Evolutionary conservation across 768 basidiomycete genomes (phyloP), one percentile per base, ranked within the genome.

Genomic region (Floccularia luteovirens): DNA sequence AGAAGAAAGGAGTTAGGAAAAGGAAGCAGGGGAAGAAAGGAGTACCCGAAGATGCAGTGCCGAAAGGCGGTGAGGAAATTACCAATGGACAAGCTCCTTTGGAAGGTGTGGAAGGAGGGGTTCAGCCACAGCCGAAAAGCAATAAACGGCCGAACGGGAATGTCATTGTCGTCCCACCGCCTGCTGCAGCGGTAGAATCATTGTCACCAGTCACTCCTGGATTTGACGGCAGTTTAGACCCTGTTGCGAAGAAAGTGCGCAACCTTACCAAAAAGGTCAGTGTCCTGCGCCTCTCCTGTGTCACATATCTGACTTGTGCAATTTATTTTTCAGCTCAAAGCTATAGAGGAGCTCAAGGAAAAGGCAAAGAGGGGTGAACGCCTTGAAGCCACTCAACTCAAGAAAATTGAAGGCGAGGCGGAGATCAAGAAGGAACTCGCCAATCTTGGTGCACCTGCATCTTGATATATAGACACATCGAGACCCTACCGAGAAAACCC

Each of bases 331-430:
- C 49, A 96, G 92, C 72, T 99, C 48, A 97, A 96, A 59, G 94
- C 94, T n/a, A 98, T 99, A 49, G 91, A 97, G 16, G 93, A 98
- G 54, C 77, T 99, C 36, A 98, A 97, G 67, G 89, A 88, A 48
- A 91, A 92, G 66, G 75, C 78, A 20, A 83, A 77, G 54, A 77
- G 86, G 24, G 94, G 96, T 1, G 93, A 98, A 59, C 77, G 83
- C 41, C 72, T 99, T 22, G 94, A 99, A 60, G 82, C 82, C 42
- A 99, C 94, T 13, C 94, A 99, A 62, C 66, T 94, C 50, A 88
- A 86, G 77, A 99, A 99, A 77, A 94, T 98, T 52, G 92, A 96
- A 30, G 82, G 82, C 6, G 93, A 97, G 61, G 73, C 57, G 6
- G 86, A 86, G 44, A 90, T 97, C 53, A 68, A 79, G 52, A 79